phyloP scores from a whole-genome alignment of 495 filamentous ascomycete genomes.

The Neurospora sp. region DNA sequence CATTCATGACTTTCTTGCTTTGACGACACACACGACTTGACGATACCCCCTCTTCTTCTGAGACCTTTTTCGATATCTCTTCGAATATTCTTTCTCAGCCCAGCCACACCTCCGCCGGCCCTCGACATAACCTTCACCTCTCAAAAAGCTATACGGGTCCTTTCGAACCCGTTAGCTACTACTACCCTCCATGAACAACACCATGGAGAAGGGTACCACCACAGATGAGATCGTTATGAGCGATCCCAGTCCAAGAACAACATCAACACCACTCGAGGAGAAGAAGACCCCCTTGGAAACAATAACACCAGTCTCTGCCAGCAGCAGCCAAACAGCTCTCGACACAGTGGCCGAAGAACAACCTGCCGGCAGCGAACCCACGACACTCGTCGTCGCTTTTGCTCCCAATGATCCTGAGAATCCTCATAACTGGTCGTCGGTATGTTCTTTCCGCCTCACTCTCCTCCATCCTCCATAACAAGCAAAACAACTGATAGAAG shows the following conservation, averaged over 20 bases:
- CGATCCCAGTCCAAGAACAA: background rate
- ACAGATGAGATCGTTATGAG: background rate
- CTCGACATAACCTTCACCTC: background rate
- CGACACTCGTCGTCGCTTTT: slow-evolving; percentile 10
- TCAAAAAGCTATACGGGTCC: background rate
- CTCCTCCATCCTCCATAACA: background rate
- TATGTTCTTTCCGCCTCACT: background rate
- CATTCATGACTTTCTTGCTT: background rate
- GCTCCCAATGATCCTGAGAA: slow-evolving; percentile 11
- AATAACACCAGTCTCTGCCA: background rate
- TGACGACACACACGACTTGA: background rate
- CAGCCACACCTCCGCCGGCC: background rate
- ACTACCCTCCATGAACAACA: background rate
- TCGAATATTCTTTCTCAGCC: background rate
- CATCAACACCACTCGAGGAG: background rate
- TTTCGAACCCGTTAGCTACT: background rate
- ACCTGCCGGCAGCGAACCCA: background rate
- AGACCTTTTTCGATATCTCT: background rate
- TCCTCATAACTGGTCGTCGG: slow-evolving; percentile 20
- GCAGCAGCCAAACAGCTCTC: background rate
- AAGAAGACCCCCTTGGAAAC: background rate
- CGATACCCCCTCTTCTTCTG: background rate
- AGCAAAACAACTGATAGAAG: background rate
- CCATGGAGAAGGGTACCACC: background rate
- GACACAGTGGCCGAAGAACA: background rate